These are phyloP conservation scores for Blastobotrys elegans DNA, from an alignment of 1,139 yeast genomes.

Conservation along the genomic window DNA sequence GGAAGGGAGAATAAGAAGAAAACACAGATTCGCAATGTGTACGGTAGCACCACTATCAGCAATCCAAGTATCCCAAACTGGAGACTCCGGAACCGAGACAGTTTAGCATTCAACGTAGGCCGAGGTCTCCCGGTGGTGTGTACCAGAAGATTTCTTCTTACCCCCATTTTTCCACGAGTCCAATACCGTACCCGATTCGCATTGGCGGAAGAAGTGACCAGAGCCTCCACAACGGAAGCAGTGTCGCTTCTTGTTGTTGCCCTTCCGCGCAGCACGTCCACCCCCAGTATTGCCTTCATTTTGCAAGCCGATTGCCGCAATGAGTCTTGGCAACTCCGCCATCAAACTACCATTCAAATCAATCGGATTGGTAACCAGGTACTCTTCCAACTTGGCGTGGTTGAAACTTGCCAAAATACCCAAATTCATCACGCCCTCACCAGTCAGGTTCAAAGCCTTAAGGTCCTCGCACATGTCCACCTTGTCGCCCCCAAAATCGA, in stretches of 20 bases:
- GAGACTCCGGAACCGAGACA: neutral
- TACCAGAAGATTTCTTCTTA: neutral
- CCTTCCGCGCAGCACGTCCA: neutral
- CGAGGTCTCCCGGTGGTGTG: neutral
- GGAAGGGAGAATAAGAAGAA: neutral
- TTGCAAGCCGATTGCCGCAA: neutral
- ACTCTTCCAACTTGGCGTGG: neutral
- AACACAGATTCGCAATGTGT: neutral
- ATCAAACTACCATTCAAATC: neutral
- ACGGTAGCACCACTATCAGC: neutral
- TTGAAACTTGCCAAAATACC: neutral
- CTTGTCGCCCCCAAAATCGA: neutral
- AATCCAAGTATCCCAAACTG: neutral
- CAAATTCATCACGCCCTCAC: neutral
- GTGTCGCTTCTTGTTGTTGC: neutral
- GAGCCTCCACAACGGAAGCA: neutral
- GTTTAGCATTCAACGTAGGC: neutral
- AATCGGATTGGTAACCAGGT: neutral
- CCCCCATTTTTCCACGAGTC: neutral
- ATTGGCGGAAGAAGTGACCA: neutral
- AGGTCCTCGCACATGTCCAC: neutral
- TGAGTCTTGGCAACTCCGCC: neutral
- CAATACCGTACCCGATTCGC: neutral
- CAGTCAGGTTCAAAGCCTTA: neutral
- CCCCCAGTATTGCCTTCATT: neutral